Evolutionary conservation across 2,329 filamentous ascomycete genomes (phyloP).

Genomic region (Ophiostoma sp.): DNA sequence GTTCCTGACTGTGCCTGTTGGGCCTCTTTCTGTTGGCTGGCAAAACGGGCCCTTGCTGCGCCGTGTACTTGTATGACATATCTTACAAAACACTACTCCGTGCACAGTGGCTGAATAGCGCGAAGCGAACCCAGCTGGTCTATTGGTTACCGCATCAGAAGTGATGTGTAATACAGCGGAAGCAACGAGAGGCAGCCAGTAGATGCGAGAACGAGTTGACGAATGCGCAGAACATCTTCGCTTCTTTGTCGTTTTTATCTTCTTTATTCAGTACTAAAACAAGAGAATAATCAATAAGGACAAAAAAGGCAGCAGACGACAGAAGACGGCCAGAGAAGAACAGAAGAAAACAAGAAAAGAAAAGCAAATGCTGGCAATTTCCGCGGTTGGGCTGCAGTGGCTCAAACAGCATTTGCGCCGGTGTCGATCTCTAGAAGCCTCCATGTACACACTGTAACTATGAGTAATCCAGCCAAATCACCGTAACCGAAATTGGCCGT

Average conservation of each 20-base stretch:
- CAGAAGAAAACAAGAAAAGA: not conserved
- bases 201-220: not conserved
- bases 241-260: not conserved
- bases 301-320: not conserved
- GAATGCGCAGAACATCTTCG: not conserved
- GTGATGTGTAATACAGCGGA: not conserved
- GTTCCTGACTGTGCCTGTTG: not conserved
- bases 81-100: not conserved
- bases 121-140: not conserved
- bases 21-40: not conserved
- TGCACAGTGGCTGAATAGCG: not conserved
- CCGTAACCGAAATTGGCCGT: not conserved
- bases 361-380: not conserved
- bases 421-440: not conserved
- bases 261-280: not conserved
- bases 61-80: not conserved
- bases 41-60: conserved; percentile 1
- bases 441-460: too few relatives aligned
- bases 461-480: not conserved
- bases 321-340: not conserved
- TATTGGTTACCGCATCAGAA: not conserved
- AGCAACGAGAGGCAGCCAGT: conserved; percentile 13
- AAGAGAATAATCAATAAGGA: not conserved
- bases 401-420: not conserved
- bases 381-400: conserved; percentile 7